Evolutionary conservation across 306 rosid genomes (phyloP), one percentile per base, ranked within the genome.

Genomic region (Dalbergia cultrata): DNA sequence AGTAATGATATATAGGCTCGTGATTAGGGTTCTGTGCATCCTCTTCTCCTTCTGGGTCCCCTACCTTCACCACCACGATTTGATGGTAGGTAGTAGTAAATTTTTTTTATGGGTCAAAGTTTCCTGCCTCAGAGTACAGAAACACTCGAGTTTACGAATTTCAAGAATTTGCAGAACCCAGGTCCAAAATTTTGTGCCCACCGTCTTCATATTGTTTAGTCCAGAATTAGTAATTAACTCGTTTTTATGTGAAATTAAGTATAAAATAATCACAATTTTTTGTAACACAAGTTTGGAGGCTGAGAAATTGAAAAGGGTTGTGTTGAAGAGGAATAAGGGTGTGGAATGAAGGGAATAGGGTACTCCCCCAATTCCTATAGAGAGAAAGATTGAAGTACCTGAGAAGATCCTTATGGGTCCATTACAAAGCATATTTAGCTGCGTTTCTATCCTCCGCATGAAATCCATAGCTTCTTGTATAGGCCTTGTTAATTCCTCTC

Each of bases 401-500:
- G 88, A 54, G 84, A 88, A 91, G 82, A 93, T 86, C 85, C 96
- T 86, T 0, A 93, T 71, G 44, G 95, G 89, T 62, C 91, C 89
- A 73, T 88, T 87, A 85, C 90, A 81, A 21, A 95, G 94, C 86
- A 89, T 70, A 70, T 88, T 91, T 19, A 95, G 93, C 83, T 95
- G 97, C 83, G 93, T 81, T 87, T 95, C 97, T 11, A 92, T 88
- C 67, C 92, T 85, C 21, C 89, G 57, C 96, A 95, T 90, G 96
- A 95, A 95, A 79, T 95, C 98, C 99, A 92, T 93, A 0, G 99
- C 99, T 67, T 93, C 99, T 88, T 90, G 94, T 54, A 95, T 84
- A 31, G 99, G 99, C 94, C 97, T 93, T 26, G 94, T 83, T 52
- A 95, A 87, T 81, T 93, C 97, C 70, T 91, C 99, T 21, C 94